These are phyloP conservation scores for Pulveroboletus sp. DNA, from an alignment of 768 basidiomycete genomes.

Conservation along the genomic window DNA sequence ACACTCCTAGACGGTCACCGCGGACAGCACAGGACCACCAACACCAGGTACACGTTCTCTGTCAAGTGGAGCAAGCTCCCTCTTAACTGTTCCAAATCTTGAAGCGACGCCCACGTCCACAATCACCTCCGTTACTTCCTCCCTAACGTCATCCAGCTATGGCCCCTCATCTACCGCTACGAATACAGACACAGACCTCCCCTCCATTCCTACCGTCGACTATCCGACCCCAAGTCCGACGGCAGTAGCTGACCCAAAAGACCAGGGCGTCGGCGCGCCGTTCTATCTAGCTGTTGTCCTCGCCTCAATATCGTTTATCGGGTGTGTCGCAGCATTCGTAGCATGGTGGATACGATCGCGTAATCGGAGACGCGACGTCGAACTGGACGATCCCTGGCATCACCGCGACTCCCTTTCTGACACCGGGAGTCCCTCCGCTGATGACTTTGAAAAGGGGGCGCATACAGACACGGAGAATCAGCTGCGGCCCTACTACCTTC, in stretches of 20 bases:
- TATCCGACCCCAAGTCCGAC: slow-evolving; percentile 24
- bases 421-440: background rate
- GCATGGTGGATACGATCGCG: slow-evolving; percentile 46
- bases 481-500: slow-evolving; percentile 19
- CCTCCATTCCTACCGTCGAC: slow-evolving; percentile 21
- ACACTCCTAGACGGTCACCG: slow-evolving; percentile 6
- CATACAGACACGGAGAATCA: slow-evolving; percentile 13
- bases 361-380: slow-evolving; percentile 33
- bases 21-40: background rate
- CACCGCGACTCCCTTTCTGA: slow-evolving; percentile 23
- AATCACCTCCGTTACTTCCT: background rate
- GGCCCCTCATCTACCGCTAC: slow-evolving; percentile 3
- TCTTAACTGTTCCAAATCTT: slow-evolving; percentile 14
- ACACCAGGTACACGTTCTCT: slow-evolving; percentile 3
- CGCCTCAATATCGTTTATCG: slow-evolving; percentile 42
- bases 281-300: slow-evolving; percentile 50
- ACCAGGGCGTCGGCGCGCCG: slow-evolving; percentile 31
- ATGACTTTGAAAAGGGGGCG: slow-evolving; percentile 1
- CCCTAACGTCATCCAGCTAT: slow-evolving; percentile 5
- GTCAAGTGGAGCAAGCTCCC: background rate
- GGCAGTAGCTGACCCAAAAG: slow-evolving; percentile 15
- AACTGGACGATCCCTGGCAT: slow-evolving; percentile 30
- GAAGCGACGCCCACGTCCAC: slow-evolving; percentile 11
- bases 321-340: slow-evolving; percentile 42
- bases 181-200: slow-evolving; percentile 18